Base-by-base conservation (phyloP, 306 rosid genomes). In the Ochetophila trinervis region DNA sequence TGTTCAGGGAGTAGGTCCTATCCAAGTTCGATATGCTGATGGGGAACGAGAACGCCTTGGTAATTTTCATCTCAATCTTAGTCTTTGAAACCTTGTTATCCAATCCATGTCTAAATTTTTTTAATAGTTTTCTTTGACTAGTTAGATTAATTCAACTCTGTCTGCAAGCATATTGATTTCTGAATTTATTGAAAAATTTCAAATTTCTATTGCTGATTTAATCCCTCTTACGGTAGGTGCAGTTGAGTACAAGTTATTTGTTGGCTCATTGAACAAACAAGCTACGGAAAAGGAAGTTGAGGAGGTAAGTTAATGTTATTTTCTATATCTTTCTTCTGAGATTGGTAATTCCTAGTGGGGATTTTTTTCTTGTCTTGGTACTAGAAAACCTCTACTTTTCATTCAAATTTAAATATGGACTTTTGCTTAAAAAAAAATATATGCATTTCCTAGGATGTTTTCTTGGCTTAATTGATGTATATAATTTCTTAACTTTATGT, bases 11-110 rank as follows among this genome's bases (percentile, higher is more conserved):
- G 59, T 70, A 15, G 91, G 98, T 74, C 96, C 98, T 53, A 84
- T 93, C 74, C 98, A 93, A 89, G 98, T 93, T 59, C 86, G 98
- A 76, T 93, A 93, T 78, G 98, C 98, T 68, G 98, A 93, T 69
- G 98, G 98, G 40, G 98, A 93, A 77, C 87, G 97, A 14, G 98
- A 93, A 80, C 95, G 97, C 69, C 98, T 93, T 11, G 98, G 98
- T 93, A 89, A 77, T 44, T 59, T 59, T 57, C 63, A 76, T 79
- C 65, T 57, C 50, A 22, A 62, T 59, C 30, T 65, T 68, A 5
- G 7, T n/a, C 51, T 58, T 74, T 63, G 72, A 50, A 17, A 52
- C 37, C 50, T 20, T 63, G 5, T 74, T 58, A 17, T 67, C n/a
- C 57, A 19, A 16, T 75, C 22, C 30, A 47, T 53, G 21, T 40